phyloP scores from a whole-genome alignment of 208 protist species.

The Leishmania tarentolae region DNA sequence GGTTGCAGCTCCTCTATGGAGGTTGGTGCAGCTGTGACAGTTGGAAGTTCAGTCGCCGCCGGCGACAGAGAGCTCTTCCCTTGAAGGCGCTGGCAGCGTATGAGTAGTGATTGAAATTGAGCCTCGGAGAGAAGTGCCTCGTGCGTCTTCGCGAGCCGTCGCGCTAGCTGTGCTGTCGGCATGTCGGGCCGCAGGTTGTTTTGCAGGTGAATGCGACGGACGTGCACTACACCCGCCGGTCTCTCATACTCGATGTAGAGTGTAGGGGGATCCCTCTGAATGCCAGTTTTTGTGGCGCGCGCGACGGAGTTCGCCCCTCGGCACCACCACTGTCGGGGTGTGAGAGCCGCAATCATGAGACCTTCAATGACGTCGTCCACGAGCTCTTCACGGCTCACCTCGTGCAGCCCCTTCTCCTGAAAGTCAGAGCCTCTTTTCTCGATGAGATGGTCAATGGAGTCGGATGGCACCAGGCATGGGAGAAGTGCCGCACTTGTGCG shows the following conservation, averaged over 20 bases:
- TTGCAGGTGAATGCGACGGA: constrained; percentile 48
- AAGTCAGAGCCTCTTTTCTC: constrained; percentile 37
- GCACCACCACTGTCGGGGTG: constrained; percentile 72
- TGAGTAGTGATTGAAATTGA: constrained; percentile 58
- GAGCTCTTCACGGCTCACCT: constrained; percentile 52
- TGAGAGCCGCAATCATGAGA: constrained; percentile 52
- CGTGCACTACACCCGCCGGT: constrained; percentile 13
- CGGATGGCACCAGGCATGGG: constrained; percentile 48
- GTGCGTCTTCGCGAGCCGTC: constrained; percentile 58
- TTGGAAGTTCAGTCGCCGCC: background rate
- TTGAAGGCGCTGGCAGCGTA: constrained; percentile 66
- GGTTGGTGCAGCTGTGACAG: background rate
- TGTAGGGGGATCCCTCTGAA: constrained; percentile 39
- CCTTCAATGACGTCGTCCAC: constrained; percentile 39
- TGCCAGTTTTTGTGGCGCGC: constrained; percentile 34
- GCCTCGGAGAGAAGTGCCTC: constrained; percentile 60
- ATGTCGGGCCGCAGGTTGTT: constrained; percentile 29
- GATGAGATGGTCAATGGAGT: constrained; percentile 36
- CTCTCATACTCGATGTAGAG: constrained; percentile 69
- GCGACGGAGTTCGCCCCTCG: background rate
- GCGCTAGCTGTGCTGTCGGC: constrained; percentile 53
- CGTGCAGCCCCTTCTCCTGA: constrained; percentile 12
- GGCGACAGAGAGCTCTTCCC: background rate
- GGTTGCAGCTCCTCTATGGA: background rate
- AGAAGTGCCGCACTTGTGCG: constrained; percentile 76